Evolutionary conservation across 305 asterid genomes (phyloP), one percentile per base, ranked within the genome.

Genomic region (Euphrasia arctica): DNA sequence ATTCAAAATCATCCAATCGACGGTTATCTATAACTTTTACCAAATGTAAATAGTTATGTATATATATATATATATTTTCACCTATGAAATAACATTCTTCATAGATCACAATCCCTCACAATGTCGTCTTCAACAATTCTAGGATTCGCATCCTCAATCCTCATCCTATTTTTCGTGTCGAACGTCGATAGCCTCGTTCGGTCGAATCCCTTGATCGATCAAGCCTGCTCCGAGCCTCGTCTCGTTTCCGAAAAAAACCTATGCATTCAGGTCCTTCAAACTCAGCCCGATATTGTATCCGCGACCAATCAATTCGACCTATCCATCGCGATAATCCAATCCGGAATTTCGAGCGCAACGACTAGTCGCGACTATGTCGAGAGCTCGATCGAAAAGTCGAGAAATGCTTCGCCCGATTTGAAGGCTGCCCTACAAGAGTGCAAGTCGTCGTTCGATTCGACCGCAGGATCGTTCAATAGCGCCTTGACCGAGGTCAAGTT

Each of bases 321-420:
- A 5, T 54, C 72, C 1, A 4, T 70, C 0, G 58, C 15, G 64
- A 58, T 25, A 12, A 36, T 11, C 0, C 9, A 73, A 3, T 9
- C 54, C 5, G 81, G 76, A 9, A 58, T 77, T 36, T 66, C 74
- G 31, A 65, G 36, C 9, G 45, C 70, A 0, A 69, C 62, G 3
- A 7, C 28, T 0, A 52, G 68, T 1, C 67, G 0, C 0, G 0
- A 1, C 0, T 12, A 56, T 45, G 7, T 75, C 1, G 34, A 66
- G 1, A 41, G 41, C 3, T 9, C 28, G 49, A 54, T 18, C 22
- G 39, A 12, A 6, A 22, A 43, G 56, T n/a, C 15, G 3, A 13
- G 22, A 18, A 4, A 2, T 14, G 2, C 4, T 45, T 14, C 22
- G 22, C 22, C 22, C 22, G 22, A 18, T 18, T 18, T 18, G 22